Evolutionary conservation across 805 yeast species (phyloP).

Genomic region (Teunomyces funiuensis): DNA sequence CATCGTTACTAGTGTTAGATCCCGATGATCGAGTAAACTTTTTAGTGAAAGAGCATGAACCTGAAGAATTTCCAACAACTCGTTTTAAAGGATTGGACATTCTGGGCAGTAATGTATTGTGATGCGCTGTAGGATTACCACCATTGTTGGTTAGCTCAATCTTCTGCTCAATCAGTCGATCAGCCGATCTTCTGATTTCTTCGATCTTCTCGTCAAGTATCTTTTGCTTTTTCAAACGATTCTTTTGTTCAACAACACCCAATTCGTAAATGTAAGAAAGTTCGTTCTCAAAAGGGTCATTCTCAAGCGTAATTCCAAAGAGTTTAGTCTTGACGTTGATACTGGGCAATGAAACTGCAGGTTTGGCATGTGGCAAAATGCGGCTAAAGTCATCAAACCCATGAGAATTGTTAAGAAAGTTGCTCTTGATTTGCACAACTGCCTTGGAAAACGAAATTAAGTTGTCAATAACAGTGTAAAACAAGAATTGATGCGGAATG

Average conservation of each 20-base stretch:
- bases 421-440: constrained; percentile 55
- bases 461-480: constrained; percentile 80
- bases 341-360: constrained; percentile 51
- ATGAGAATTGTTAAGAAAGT: constrained; percentile 37
- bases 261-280: constrained; percentile 62
- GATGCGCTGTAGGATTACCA: neutral
- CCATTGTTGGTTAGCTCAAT: constrained; percentile 7
- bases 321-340: constrained; percentile 55
- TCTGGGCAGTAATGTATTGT: neutral
- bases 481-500: constrained; percentile 72
- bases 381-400: constrained; percentile 27
- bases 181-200: constrained; percentile 14
- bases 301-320: constrained; percentile 69
- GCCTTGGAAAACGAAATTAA: constrained; percentile 67
- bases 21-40: neutral
- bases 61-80: neutral
- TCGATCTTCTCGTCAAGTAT: constrained; percentile 33
- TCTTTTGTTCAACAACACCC: constrained; percentile 65
- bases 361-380: constrained; percentile 36
- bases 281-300: constrained; percentile 86
- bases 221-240: constrained; percentile 51
- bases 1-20: no score
- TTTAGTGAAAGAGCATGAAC: neutral
- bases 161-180: constrained; percentile 12
- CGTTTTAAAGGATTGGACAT: constrained; percentile 6